Percentiles rank a stretch among this genome's conserved stretches.
Conservation (phyloP, 768 basidiomycete species). For the Xerocomus spinulosus region DNA sequence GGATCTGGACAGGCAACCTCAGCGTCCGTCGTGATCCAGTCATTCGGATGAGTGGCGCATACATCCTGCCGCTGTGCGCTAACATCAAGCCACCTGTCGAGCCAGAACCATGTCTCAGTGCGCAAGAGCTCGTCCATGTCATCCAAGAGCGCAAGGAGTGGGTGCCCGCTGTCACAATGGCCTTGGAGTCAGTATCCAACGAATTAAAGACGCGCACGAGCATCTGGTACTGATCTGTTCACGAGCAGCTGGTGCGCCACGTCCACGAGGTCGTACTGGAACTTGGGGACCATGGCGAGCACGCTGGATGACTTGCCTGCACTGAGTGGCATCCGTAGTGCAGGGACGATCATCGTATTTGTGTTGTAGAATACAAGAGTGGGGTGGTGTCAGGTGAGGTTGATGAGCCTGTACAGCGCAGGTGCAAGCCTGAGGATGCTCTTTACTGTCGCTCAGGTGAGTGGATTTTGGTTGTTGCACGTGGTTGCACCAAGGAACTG, state of each 20-base stretch:
- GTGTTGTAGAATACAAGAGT: slow-evolving; percentile 37
- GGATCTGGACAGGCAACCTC: slow-evolving; percentile 68
- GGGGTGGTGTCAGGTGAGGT: slow-evolving; percentile 30
- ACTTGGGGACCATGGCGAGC: slow-evolving; percentile 30
- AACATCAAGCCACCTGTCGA: slow-evolving; percentile 35
- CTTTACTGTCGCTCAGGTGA: slow-evolving; percentile 33
- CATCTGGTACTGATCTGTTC: slow-evolving; percentile 32
- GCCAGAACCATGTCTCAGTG: slow-evolving; percentile 31
- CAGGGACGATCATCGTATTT: slow-evolving; percentile 62
- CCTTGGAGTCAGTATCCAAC: slow-evolving; percentile 11
- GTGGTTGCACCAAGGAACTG: slow-evolving; percentile 34
- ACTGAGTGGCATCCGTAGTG: slow-evolving; percentile 63
- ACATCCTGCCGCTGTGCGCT: slow-evolving; percentile 27
- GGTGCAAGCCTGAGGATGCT: slow-evolving; percentile 37
- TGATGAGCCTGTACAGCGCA: slow-evolving; percentile 30
- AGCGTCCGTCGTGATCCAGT: slow-evolving; percentile 67
- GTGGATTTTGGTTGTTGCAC: slow-evolving; percentile 35
- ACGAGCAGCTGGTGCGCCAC: slow-evolving; percentile 37
- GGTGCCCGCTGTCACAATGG: slow-evolving; percentile 21
- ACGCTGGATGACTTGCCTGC: slow-evolving; percentile 18
- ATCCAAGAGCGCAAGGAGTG: slow-evolving; percentile 27
- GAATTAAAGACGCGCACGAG: slow-evolving; percentile 30
- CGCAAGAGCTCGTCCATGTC: slow-evolving; percentile 34
- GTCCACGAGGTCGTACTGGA: slow-evolving; percentile 38
- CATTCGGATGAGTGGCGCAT: slow-evolving; percentile 46